Evolutionary conservation across 768 basidiomycete genomes (phyloP), one percentile per base, ranked within the genome.

Genomic region (Flagelloscypha sp.): DNA sequence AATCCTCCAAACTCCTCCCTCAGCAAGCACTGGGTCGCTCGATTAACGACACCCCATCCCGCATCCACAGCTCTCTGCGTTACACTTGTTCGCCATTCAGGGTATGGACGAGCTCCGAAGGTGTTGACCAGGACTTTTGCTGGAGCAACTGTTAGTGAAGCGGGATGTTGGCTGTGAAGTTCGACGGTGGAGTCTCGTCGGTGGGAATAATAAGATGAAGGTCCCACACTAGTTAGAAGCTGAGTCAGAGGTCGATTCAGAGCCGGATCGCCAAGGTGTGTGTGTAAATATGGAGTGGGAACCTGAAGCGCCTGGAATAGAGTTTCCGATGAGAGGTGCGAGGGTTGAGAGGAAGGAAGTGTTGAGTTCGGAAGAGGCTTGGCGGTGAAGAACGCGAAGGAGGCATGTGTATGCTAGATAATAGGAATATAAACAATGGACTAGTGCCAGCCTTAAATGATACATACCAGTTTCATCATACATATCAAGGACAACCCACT

Each of bases 71-170:
- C 79, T 27, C 66, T 62, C 25, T 63, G 56, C 2, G 73, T 61
- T 0, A 76, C 48, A 2, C 63, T 61, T 0, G 60, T 46, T 1
- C 80, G 69, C 81, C 81, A 84, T 44, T 81, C 79, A 0, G 81
- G 81, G 50, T 78, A 83, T 0, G 69, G 71, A 1, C 79, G 51
- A 0, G 69, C 62, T 4, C 62, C 59, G 12, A 63, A 57, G 10
- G 49, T 46, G 20, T 46, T 42, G 3, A 36, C 52, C 51, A n/a
- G n/a, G n/a, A n/a, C n/a, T n/a, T n/a, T n/a, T n/a, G n/a, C n/a
- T n/a, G n/a, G n/a, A n/a, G n/a, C n/a, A 31, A 28, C 21, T 24
- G 13, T 29, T 36, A 2, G 35, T 18, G 10, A n/a, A 16, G 18
- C 20, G 42, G 12, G 44, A 33, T 6, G 38, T 37, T 7, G 40